Evolutionary conservation across 2,329 filamentous ascomycete genomes (phyloP).

Genomic region (Neonectria hederae): DNA sequence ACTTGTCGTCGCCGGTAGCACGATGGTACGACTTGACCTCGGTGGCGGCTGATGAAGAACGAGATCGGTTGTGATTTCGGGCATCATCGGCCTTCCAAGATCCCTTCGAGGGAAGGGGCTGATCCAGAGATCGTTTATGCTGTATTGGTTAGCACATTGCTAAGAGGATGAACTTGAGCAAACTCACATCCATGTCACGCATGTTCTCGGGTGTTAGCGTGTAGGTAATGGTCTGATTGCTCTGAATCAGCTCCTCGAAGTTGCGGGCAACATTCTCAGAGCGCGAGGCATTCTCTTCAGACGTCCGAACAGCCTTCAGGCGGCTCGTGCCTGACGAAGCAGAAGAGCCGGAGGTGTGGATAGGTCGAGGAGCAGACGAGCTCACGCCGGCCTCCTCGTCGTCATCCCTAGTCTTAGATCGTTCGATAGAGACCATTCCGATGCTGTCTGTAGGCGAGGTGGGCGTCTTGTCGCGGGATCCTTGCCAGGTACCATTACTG

Average conservation of each 20-base stretch:
- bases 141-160: slow-evolving; percentile 39
- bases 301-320: slow-evolving; percentile 63
- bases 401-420: slow-evolving; percentile 46
- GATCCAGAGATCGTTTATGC: slow-evolving; percentile 54
- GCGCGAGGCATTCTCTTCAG: slow-evolving; percentile 63
- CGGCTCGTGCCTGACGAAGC: slow-evolving; percentile 60
- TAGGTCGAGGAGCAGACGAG: slow-evolving; percentile 46
- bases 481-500: slow-evolving; percentile 36
- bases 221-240: slow-evolving; percentile 83
- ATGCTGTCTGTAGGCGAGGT: slow-evolving; percentile 46
- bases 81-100: slow-evolving; percentile 59
- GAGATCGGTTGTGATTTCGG: slow-evolving; percentile 54
- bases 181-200: slow-evolving; percentile 76
- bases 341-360: slow-evolving; percentile 62
- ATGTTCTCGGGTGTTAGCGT: slow-evolving; percentile 83
- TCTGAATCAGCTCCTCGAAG: slow-evolving; percentile 83
- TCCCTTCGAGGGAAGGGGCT: slow-evolving; percentile 53
- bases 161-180: no score
- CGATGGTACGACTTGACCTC: slow-evolving; percentile 44
- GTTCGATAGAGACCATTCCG: slow-evolving; percentile 53
- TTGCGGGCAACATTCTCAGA: slow-evolving; percentile 71
- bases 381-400: slow-evolving; percentile 44
- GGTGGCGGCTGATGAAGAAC: slow-evolving; percentile 57
- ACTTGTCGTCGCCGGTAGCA: slow-evolving; percentile 32
- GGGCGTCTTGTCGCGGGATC: slow-evolving; percentile 34